Base-by-base conservation (phyloP, 805 yeast species). In the Candida incommunis region DNA sequence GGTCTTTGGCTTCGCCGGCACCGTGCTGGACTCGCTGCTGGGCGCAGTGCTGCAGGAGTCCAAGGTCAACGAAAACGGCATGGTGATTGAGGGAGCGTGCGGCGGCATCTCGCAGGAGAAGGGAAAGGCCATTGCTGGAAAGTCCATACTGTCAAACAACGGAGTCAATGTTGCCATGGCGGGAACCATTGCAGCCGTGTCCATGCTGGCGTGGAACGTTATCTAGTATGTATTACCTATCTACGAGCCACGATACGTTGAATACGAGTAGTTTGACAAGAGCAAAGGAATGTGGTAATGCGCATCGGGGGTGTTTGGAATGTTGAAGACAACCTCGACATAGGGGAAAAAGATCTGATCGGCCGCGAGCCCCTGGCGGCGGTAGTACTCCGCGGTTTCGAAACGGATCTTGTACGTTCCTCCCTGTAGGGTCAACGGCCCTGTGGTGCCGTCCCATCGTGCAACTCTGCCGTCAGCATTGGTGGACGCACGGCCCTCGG, bases 201-300 rank as follows among this genome's bases (percentile, higher is more conserved):
- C 61, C 5, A 60, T 64, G 55, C 51, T 53, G 0, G n/a, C 60
- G 2, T 63, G 51, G 49, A 43, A 41, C 29, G 24, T n/a, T n/a
- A 35, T 3, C 21, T 24, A 9, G 13, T 25, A 25, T 7, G 13
- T 7, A 25, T 20, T 29, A 34, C 15, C 3, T 5, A 34, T 34
- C 25, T 40, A 40, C n/a, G 25, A 21, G 1, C 97, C 97, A 46
- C 96, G 72, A 65, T 88, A 88, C 0, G 96, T 88, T 3, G 94
- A 76, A 65, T 87, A 88, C 26, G 95, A 81, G 63, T 81, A 85
- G 57, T 85, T 85, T 40, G 95, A 78, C 47, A 88, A 66, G 45
- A 88, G 70, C 49, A 88, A 65, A 0, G 97, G 97, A 45, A 88
- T 81, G 59, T 88, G 97, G 62, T 86, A 88, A 60, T 88, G 97